These are phyloP conservation scores for Scleroderma bovista DNA, from an alignment of 768 basidiomycete genomes.

Conservation along the genomic window DNA sequence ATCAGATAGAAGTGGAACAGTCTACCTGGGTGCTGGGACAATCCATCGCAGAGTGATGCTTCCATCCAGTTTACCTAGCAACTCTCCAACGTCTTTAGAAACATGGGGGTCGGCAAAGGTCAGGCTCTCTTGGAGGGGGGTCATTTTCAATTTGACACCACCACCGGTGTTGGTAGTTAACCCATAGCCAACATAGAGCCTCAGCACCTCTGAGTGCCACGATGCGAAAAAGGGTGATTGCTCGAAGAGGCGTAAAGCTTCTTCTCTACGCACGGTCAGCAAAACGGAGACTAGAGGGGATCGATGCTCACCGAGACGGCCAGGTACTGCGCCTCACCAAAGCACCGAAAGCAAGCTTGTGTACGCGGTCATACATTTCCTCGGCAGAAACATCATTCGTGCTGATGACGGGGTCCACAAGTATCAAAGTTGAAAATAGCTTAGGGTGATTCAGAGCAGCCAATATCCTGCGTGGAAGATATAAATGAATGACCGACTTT, in stretches of 20 bases:
- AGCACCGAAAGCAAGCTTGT: slow-evolving; percentile 35
- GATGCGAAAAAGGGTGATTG: slow-evolving; percentile 59
- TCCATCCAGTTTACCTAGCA: slow-evolving; percentile 22
- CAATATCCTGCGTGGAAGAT: slow-evolving; percentile 39
- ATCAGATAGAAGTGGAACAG: background rate
- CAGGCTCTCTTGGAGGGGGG: slow-evolving; percentile 57
- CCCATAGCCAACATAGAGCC: slow-evolving; percentile 56
- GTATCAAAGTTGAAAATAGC: slow-evolving; percentile 65
- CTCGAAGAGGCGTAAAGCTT: slow-evolving; percentile 46
- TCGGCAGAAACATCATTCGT: slow-evolving; percentile 11
- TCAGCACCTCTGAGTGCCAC: slow-evolving; percentile 64
- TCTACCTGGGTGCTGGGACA: slow-evolving; percentile 18
- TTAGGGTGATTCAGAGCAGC: slow-evolving; percentile 59
- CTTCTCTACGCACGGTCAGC: slow-evolving; percentile 39
- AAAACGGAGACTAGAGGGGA: background rate
- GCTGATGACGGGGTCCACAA: slow-evolving; percentile 74
- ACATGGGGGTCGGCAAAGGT: slow-evolving; percentile 46
- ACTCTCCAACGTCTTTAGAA: slow-evolving; percentile 22
- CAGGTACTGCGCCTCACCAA: slow-evolving; percentile 57
- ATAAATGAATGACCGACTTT: background rate
- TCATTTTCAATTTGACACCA: slow-evolving; percentile 57
- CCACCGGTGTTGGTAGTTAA: slow-evolving; percentile 33
- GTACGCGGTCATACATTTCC: background rate
- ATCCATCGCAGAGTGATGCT: slow-evolving; percentile 25
- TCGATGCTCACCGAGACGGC: slow-evolving; percentile 46